Percentiles rank a stretch among this genome's conserved stretches.
Evolutionary conservation across 306 rosid species (phyloP).

Genomic region (Lablab purpureus): DNA sequence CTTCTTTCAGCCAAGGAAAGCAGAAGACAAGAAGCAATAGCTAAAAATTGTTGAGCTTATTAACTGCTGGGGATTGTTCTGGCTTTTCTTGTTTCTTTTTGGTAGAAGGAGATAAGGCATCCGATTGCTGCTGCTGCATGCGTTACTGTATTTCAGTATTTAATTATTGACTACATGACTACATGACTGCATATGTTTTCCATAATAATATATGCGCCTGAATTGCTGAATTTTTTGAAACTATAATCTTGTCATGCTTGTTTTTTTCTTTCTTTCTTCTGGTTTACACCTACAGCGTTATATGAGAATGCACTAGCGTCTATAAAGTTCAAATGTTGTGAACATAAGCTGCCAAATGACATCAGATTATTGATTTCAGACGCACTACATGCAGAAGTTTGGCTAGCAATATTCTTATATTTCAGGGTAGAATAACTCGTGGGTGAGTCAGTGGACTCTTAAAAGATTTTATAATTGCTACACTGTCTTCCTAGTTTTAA

Average conservation of each 20-base stretch:
- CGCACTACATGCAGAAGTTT: not conserved
- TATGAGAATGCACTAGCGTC: constrained; percentile 8
- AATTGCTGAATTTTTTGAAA: constrained; percentile 42
- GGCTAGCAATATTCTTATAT: not conserved
- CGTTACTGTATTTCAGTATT: constrained; percentile 34
- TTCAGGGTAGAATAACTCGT: not conserved
- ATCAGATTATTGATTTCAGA: constrained; percentile 22
- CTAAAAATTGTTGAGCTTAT: constrained; percentile 24
- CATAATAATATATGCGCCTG: constrained; percentile 36
- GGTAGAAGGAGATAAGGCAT: constrained; percentile 28
- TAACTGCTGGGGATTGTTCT: constrained; percentile 21
- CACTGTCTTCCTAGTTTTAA: not conserved
- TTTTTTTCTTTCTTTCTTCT: constrained; percentile 22
- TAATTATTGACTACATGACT: constrained; percentile 21
- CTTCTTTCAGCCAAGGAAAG: constrained; percentile 90
- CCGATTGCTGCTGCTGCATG: constrained; percentile 11
- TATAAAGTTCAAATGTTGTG: not conserved
- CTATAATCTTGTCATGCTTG: not conserved
- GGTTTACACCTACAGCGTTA: constrained; percentile 1
- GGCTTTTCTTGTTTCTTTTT: constrained; percentile 38
- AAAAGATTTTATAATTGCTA: too few species aligned
- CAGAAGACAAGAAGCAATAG: constrained; percentile 82
- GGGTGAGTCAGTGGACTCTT: not conserved
- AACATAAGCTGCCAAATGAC: constrained; percentile 3
- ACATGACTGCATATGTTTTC: constrained; percentile 13